Percentiles rank a stretch among this genome's conserved stretches.
Evolutionary conservation across 129 eudicot species (phyloP).

Genomic region (Oenanthe sinensis): DNA sequence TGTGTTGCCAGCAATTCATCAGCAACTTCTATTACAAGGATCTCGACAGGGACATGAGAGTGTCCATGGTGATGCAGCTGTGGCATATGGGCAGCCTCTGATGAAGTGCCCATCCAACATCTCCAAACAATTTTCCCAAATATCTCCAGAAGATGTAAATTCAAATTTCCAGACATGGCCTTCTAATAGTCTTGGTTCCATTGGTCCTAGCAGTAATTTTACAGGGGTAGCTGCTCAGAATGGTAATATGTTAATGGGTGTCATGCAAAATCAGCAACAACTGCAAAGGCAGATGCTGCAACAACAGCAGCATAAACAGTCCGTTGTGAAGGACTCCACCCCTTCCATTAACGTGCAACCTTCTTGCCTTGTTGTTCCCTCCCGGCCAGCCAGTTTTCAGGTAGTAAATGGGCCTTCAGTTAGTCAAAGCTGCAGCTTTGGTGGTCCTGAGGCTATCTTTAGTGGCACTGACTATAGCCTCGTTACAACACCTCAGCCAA

Average conservation of each 20-base stretch:
- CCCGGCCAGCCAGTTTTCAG: conserved; percentile 36
- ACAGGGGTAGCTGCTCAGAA: conserved; percentile 32
- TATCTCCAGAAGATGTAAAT: conserved; percentile 34
- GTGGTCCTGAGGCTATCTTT: conserved; percentile 18
- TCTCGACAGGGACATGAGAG: conserved; percentile 33
- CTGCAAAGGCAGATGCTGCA: conserved; percentile 13
- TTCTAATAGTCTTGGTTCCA: conserved; percentile 30
- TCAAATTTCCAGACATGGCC: conserved; percentile 36
- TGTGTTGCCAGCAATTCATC: conserved; percentile 44
- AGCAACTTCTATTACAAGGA: conserved; percentile 41
- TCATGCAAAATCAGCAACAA: conserved; percentile 33
- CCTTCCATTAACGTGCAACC: conserved; percentile 60
- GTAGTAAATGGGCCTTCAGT: conserved; percentile 31
- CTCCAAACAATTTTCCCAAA: conserved; percentile 36
- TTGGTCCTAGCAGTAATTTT: conserved; percentile 29
- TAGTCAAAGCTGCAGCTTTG: conserved; percentile 30
- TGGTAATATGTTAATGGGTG: conserved; percentile 33
- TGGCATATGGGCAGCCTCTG: conserved; percentile 51
- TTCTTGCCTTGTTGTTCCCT: conserved; percentile 62
- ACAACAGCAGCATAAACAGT: conserved; percentile 24
- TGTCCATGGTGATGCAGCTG: conserved; percentile 30
- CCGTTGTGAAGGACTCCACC: conserved; percentile 18
- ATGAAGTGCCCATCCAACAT: conserved; percentile 36
- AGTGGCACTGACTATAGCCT: conserved; percentile 26
- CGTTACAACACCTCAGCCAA: conserved; percentile 22